Evolutionary conservation across 495 filamentous ascomycete genomes (phyloP), one percentile per base, ranked within the genome.

Genomic region (Lepraria neglecta): DNA sequence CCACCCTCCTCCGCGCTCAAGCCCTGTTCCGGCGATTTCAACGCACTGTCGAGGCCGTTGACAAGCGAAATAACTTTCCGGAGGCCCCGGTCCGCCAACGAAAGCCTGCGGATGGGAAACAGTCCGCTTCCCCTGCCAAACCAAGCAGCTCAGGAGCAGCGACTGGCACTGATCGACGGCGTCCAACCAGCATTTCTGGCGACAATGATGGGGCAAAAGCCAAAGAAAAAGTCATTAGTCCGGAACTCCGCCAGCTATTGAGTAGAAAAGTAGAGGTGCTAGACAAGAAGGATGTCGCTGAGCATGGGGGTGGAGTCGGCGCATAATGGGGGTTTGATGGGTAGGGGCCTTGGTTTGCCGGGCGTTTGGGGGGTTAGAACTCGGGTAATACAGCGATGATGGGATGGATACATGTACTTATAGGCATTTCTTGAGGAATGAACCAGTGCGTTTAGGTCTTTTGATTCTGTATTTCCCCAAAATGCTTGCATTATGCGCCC

Each of bases 11-110:
- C 46, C 83, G 91, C 46, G 94, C 94, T 14, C 94, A 97, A 73
- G 81, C 82, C 0, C 82, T 99, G 27, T 97, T 92, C 78, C 83
- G 83, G 54, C 84, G 90, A 45, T 97, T 97, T 75, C 84, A 92
- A 65, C 81, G 90, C 31, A 83, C 87, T 0, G 84, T 99, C 33
- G 90, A 97, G 64, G 87, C 88, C 9, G 85, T 94, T 42, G 94
- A 99, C 69, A 82, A 84, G 67, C 95, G 91, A 69, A 84, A 88
- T 62, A 87, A 85, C 45, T 92, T 92, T 68, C 94, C 94, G 6
- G 77, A 82, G 1, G 80, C 87, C 9, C 72, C 75, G 58, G 72
- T 81, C 31, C 72, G 80, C 31, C 84, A 85, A 62, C 76, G 83
- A 31, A 77, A 73, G 43, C 72, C 74, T 9, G 65, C 55, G 11